Base-by-base conservation (phyloP, 768 basidiomycete species). In the Tephrocybe rancida region DNA sequence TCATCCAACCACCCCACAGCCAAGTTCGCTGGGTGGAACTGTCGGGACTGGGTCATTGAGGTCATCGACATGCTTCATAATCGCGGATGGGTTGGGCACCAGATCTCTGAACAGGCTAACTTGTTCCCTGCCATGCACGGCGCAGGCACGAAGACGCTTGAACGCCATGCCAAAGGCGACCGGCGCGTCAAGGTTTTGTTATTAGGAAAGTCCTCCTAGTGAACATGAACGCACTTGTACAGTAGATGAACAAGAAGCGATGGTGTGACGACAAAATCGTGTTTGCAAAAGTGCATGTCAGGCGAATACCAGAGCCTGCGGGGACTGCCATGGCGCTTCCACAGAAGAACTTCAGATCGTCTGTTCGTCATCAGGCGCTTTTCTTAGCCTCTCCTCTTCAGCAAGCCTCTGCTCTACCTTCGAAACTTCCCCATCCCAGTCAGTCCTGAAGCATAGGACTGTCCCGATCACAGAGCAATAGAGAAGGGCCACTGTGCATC, bases 391-490 rank as follows among this genome's bases (percentile, higher is more conserved):
- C 27, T 57, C 56, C 27, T 47, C 44, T 32, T 44, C 47, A 38
- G 44, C 43, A 11, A 49, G 35, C 26, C 57, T 50, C 29, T 37
- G 25, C 29, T 44, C 24, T 10, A 80, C 82, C 42, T 77, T 76
- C 58, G 70, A 58, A 11, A 84, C 79, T 64, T 85, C 83, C 32
- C 66, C 61, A 3, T 71, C 57, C 84, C 84, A 85, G 60, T 86
- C 69, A 14, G 81, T 75, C 26, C 62, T 61, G 18, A 83, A 47
- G 22, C 70, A 74, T 2, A 76, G 53, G 60, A 64, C 72, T 14
- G 74, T 66, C 5, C 80, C 79, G 5, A 74, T 62, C 16, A 66
- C 57, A 5, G 74, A 64, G 38, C 66, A 54, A 67, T 77, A 75
- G 21, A 73, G 60, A 52, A 84, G 66, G 5, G 82, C 75, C 1